Base-by-base conservation (phyloP, 2,329 filamentous ascomycete species). In the Microdochium nivale region DNA sequence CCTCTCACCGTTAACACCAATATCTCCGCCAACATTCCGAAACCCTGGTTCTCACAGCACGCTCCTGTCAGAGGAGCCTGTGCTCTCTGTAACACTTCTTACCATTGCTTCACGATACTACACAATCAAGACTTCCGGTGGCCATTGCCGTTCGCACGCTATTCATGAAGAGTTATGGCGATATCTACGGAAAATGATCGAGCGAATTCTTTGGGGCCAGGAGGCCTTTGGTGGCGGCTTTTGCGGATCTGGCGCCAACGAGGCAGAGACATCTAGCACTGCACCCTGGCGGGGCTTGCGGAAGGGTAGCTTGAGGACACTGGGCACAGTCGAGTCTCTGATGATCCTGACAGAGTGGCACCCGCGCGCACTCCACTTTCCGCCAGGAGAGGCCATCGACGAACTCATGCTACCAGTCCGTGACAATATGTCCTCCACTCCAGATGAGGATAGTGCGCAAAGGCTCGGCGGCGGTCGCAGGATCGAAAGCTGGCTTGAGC, bases 261-360 rank as follows among this genome's bases (percentile, higher is more conserved):
- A 83, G 55, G 68, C 73, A 10, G 76, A 83, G 59, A 83, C 80
- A 14, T 86, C 81, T 49, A 86, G 81, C 66, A 87, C 84, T 3
- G 82, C 86, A 55, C 77, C 86, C 48, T 80, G 87, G 81, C 74
- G 85, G 72, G 78, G 83, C 69, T 63, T 90, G 70, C 67, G 83
- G 52, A 87, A 87, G 63, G 87, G 87, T 21, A 94, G 91, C 58
- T 73, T 97, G 50, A 81, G 94, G 50, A 96, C 92, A 0, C 73
- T 99, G 3, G 94, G 94, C 16, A 96, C 92, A 0, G 90, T 99
- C 25, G 94, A 99, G 70, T 95, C 90, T 32, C 72, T 99, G 30
- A 84, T 99, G 76, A 86, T 99, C 25, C 74, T 99, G 46, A 97
- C 92, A 1, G 94, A 99, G 64, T 99, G 94, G 92, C 92, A 97